Evolutionary conservation across 2,329 filamentous ascomycete genomes (phyloP), one percentile per base, ranked within the genome.

Genomic region (Aureobasidium subglaciale): DNA sequence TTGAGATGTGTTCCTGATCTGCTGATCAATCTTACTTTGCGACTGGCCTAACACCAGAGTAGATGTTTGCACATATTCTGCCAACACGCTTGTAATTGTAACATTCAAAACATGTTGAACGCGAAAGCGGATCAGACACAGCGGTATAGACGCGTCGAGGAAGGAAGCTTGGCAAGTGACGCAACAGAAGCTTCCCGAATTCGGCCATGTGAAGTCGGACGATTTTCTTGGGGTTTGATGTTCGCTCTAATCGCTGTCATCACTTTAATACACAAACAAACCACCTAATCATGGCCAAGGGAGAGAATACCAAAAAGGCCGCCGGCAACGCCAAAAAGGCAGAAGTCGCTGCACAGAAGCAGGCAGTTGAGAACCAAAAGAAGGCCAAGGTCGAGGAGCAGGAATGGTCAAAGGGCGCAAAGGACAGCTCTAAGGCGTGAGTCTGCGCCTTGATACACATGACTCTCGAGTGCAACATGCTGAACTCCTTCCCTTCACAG

Each of bases 301-400:
- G 88, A 66, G 90, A 95, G 60, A 90, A 87, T 74, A 86, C 80
- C 70, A 97, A 96, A 75, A 97, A 97, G 77, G 90, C 75, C 2
- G 83, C 86, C 8, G 93, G 92, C 61, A 90, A 96, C 71, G 90
- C 91, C 60, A 82, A 90, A 74, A 97, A 99, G 79, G 90, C 90
- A 60, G 90, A 96, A 46, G 85, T 84, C 3, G 92, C 90, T 1
- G 87, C 88, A 8, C 74, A 80, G 56, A 97, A 97, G 74, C 79
- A 85, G 58, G 88, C 89, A 0, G 83, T 72, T 3, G 84, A 85
- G 58, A 81, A 89, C 35, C 74, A 80, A 34, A 85, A 85, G 72
- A 80, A 77, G 54, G 83, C 83, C 4, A 81, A 77, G 2, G 82
- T 71, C 25, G 92, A 96, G 65, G 81, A 85, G 4, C 78, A 81